These are phyloP conservation scores for Ophiosphaerella herpotricha DNA, from an alignment of 2,329 filamentous ascomycete species.

Conservation along the genomic window DNA sequence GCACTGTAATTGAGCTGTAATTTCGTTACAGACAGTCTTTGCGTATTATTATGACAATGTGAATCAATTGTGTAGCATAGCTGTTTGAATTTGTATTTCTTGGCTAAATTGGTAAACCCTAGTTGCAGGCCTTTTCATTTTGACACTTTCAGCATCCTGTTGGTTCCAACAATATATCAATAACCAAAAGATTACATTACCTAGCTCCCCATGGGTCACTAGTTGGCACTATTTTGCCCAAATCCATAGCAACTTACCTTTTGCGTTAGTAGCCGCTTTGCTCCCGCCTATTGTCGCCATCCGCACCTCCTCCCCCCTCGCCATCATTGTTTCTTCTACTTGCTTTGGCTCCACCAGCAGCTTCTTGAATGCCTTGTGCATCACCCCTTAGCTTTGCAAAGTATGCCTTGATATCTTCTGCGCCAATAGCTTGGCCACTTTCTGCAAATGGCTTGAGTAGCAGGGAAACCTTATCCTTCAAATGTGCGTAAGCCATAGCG, in stretches of 20 bases:
- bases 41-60: too few species aligned
- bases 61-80: too few species aligned
- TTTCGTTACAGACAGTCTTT: not conserved
- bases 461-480: conserved; percentile 93
- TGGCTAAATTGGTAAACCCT: too few species aligned
- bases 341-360: conserved; percentile 35
- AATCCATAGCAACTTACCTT: not conserved
- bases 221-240: not conserved
- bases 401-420: conserved; percentile 94
- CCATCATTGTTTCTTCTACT: conserved; percentile 36
- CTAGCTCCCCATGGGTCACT: too few species aligned
- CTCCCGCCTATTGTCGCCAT: conserved; percentile 39
- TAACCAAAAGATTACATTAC: too few species aligned
- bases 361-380: conserved; percentile 66
- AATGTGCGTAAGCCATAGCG: conserved; percentile 96
- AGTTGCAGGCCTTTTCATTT: too few species aligned
- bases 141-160: too few species aligned
- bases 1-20: too few species aligned
- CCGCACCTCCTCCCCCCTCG: conserved; percentile 32
- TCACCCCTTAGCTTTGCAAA: conserved; percentile 95
- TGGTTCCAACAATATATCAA: too few species aligned
- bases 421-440: conserved; percentile 82
- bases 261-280: conserved; percentile 46
- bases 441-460: conserved; percentile 95
- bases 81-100: too few species aligned